Evolutionary conservation across 805 yeast genomes (phyloP).

Genomic region (Myxozyma udenii): DNA sequence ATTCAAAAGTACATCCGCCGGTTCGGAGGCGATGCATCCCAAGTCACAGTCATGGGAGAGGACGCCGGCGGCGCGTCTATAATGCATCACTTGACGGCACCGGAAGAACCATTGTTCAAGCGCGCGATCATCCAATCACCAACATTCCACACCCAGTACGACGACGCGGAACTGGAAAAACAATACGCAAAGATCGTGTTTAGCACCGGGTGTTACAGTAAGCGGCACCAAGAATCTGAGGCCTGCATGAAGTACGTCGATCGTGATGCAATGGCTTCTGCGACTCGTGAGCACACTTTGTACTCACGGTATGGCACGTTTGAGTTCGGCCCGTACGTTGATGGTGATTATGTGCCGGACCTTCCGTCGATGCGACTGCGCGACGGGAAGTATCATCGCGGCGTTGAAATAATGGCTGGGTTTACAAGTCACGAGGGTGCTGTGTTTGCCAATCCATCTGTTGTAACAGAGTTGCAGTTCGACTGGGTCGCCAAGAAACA

Average conservation of each 20-base stretch:
- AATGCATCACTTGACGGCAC: slow-evolving; percentile 34
- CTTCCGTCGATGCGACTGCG: slow-evolving; percentile 22
- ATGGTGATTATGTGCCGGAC: slow-evolving; percentile 14
- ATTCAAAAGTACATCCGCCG: slow-evolving; percentile 36
- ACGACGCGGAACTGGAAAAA: slow-evolving; percentile 7
- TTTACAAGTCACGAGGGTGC: slow-evolving; percentile 24
- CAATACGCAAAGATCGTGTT: slow-evolving; percentile 10
- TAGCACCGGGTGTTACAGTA: slow-evolving; percentile 16
- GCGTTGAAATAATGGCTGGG: slow-evolving; percentile 17
- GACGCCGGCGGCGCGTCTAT: slow-evolving; percentile 43
- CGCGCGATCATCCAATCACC: slow-evolving; percentile 27
- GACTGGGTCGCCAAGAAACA: slow-evolving; percentile 5
- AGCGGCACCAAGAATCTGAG: slow-evolving; percentile 5
- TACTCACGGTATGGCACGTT: slow-evolving; percentile 21
- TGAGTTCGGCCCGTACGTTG: slow-evolving; percentile 28
- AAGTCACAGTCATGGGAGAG: slow-evolving; percentile 42
- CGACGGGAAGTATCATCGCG: slow-evolving; percentile 7
- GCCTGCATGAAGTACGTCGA: slow-evolving; percentile 15
- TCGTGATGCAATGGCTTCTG: slow-evolving; percentile 5
- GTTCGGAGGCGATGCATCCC: slow-evolving; percentile 42
- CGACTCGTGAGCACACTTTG: slow-evolving; percentile 11
- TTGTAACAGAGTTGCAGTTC: slow-evolving; percentile 8
- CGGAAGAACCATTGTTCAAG: slow-evolving; percentile 29
- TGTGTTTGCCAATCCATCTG: slow-evolving; percentile 20
- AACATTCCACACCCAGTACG: slow-evolving; percentile 26